Evolutionary conservation across 768 basidiomycete species (phyloP).

Genomic region (Kwoniella mangroviensis): DNA sequence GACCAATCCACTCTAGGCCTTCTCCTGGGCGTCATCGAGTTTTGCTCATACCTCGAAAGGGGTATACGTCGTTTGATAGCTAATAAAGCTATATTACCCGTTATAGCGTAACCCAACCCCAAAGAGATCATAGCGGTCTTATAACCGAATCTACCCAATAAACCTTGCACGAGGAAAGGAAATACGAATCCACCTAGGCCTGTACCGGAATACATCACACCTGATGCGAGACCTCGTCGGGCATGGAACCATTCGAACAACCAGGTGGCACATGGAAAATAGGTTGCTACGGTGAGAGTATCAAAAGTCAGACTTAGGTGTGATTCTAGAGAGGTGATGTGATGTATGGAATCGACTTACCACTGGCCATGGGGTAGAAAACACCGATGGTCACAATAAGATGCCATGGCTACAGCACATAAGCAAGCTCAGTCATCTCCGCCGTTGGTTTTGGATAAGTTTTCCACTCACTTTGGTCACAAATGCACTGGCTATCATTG

Average conservation of each 20-base stretch:
- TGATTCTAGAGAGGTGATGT: background rate
- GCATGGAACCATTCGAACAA: slow-evolving; percentile 53
- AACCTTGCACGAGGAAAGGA: slow-evolving; percentile 47
- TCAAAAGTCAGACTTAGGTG: background rate
- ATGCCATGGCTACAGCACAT: slow-evolving; percentile 47
- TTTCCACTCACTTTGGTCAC: slow-evolving; percentile 36
- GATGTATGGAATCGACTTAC: slow-evolving; percentile 16
- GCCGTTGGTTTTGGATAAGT: no score
- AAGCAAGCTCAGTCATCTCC: no score
- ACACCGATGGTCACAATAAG: slow-evolving; percentile 46
- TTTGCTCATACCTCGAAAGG: slow-evolving; percentile 17
- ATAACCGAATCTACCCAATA: slow-evolving; percentile 47
- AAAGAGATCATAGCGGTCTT: slow-evolving; percentile 51
- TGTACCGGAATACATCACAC: slow-evolving; percentile 50
- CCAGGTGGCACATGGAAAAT: slow-evolving; percentile 46
- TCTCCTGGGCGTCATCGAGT: slow-evolving; percentile 1
- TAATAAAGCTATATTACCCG: slow-evolving; percentile 32
- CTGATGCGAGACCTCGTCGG: slow-evolving; percentile 45
- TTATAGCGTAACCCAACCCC: slow-evolving; percentile 36
- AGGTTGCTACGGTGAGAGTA: slow-evolving; percentile 21
- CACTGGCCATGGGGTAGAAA: slow-evolving; percentile 43
- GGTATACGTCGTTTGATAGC: slow-evolving; percentile 50
- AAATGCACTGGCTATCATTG: slow-evolving; percentile 40
- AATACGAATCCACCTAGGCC: slow-evolving; percentile 50
- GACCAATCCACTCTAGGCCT: slow-evolving; percentile 22